phyloP scores from a whole-genome alignment of 768 basidiomycete species.

The Boletus pseudo-olivaceus region DNA sequence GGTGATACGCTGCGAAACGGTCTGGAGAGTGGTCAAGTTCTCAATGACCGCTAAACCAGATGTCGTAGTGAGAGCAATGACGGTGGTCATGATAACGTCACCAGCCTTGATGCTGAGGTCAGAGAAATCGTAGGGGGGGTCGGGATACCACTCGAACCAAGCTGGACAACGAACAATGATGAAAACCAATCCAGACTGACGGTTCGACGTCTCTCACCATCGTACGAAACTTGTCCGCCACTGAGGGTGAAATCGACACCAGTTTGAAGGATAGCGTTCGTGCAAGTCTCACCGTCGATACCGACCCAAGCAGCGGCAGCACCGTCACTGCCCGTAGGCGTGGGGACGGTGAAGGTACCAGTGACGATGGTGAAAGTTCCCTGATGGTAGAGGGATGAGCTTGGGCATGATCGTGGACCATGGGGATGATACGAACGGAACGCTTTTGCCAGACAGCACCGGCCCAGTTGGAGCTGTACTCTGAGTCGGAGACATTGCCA shows the following conservation, averaged over 20 bases:
- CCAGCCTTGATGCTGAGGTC: constrained; percentile 13
- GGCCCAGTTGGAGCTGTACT: constrained; percentile 20
- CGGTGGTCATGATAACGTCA: constrained; percentile 15
- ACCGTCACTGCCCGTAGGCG: constrained; percentile 4
- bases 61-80: constrained; percentile 16
- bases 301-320: constrained; percentile 24
- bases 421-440: constrained; percentile 3
- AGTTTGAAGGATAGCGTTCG: constrained; percentile 17
- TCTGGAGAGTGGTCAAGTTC: constrained; percentile 17
- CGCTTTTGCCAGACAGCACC: constrained; percentile 12
- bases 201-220: constrained; percentile 2
- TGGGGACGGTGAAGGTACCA: constrained; percentile 20
- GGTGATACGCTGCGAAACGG: not conserved
- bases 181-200: not conserved
- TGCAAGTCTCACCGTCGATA: constrained; percentile 19
- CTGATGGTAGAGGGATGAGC: constrained; percentile 8
- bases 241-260: constrained; percentile 13
- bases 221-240: not conserved
- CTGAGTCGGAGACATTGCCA: not conserved
- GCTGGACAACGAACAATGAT: constrained; percentile 3
- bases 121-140: constrained; percentile 11
- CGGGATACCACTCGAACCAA: constrained; percentile 25
- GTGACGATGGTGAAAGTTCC: constrained; percentile 20
- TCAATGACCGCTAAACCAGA: constrained; percentile 18
- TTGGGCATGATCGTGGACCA: not conserved